These are phyloP conservation scores for Beauveria sp. DNA, from an alignment of 2,329 filamentous ascomycete genomes.

Conservation along the genomic window DNA sequence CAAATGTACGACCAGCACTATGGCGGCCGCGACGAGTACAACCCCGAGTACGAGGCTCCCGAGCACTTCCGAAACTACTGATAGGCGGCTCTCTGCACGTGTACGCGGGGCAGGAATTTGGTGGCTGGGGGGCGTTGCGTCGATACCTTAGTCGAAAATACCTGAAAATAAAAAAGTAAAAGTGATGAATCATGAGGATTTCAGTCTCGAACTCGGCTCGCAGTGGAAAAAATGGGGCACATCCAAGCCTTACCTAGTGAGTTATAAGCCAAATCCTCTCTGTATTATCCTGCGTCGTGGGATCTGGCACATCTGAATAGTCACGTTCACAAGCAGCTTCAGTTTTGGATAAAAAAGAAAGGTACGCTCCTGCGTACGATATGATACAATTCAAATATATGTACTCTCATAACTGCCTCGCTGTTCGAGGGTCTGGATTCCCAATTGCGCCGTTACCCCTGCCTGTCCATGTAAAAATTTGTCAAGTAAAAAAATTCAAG, in stretches of 20 bases:
- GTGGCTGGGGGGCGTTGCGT: no score
- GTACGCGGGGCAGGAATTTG: no score
- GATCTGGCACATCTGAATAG: no score
- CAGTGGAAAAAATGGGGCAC: no score
- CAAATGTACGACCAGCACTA: slow-evolving; percentile 58
- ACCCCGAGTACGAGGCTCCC: slow-evolving; percentile 29
- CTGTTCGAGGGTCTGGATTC: slow-evolving; percentile 1
- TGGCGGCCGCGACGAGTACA: slow-evolving; percentile 41
- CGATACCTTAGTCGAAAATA: background rate
- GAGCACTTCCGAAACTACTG: slow-evolving; percentile 1
- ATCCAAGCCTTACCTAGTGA: no score
- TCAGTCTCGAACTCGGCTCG: no score
- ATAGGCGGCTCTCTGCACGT: background rate
- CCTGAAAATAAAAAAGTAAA: background rate
- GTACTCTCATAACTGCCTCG: slow-evolving; percentile 1
- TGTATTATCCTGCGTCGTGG: no score
- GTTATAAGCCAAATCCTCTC: no score
- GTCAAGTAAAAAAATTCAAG: slow-evolving; percentile 13
- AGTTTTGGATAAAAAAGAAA: background rate
- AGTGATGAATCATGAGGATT: background rate
- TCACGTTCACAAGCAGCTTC: background rate
- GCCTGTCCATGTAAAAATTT: slow-evolving; percentile 10
- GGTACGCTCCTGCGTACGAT: background rate
- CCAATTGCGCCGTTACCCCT: slow-evolving; percentile 14
- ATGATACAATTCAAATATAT: slow-evolving; percentile 7